Conservation (phyloP, 2,329 filamentous ascomycete species). For the Chaetomium olivaceum region DNA sequence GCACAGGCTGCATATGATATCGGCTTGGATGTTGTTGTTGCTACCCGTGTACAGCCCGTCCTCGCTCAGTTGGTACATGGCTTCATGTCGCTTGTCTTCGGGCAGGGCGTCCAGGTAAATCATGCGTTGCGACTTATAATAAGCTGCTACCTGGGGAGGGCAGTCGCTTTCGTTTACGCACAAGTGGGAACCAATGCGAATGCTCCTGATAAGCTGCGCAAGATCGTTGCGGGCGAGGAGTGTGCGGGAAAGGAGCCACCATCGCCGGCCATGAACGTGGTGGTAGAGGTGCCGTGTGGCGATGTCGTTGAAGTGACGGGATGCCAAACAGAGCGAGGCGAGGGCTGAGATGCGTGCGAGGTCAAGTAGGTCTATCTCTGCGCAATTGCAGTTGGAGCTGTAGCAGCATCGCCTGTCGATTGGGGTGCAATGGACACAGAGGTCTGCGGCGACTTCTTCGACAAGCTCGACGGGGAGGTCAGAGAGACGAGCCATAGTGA, state of each 20-base stretch:
- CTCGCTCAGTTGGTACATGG: background rate
- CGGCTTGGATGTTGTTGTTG: background rate
- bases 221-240: background rate
- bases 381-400: background rate
- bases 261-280: no score
- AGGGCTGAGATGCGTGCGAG: background rate
- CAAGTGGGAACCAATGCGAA: background rate
- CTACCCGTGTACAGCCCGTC: background rate
- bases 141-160: background rate
- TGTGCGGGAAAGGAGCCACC: background rate
- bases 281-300: constrained; percentile 4
- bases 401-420: background rate
- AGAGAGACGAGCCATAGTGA: no score
- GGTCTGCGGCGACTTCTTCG: background rate
- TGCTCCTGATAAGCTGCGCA: background rate
- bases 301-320: background rate
- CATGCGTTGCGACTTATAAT: background rate
- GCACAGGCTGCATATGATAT: background rate
- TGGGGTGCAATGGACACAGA: background rate
- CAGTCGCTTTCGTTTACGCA: background rate
- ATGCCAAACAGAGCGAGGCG: background rate
- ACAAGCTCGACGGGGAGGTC: background rate
- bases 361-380: background rate
- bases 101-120: background rate
- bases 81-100: background rate